These are phyloP conservation scores for Aspergillus diversus DNA, from an alignment of 495 filamentous ascomycete genomes.

Conservation along the genomic window DNA sequence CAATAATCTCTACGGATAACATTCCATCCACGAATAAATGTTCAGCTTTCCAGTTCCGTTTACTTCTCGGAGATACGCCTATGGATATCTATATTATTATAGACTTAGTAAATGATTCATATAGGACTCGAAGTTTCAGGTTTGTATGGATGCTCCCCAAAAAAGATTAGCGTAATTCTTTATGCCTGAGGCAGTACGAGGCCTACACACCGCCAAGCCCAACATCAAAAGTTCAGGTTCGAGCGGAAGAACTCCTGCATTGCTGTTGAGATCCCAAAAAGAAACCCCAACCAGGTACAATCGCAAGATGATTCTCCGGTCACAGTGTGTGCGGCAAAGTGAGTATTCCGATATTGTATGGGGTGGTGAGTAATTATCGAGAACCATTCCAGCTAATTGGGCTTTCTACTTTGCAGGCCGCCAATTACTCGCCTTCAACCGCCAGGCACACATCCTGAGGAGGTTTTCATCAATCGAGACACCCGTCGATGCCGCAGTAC, in stretches of 20 bases:
- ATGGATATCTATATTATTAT: not conserved
- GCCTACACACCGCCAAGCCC: slow-evolving; percentile 36
- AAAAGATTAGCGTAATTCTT: slow-evolving; percentile 20
- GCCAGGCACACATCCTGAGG: slow-evolving; percentile 39
- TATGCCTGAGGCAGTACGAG: slow-evolving; percentile 30
- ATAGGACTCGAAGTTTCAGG: not conserved
- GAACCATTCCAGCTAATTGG: slow-evolving; percentile 12
- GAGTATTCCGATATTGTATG: slow-evolving; percentile 23
- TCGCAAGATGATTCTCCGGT: slow-evolving; percentile 49
- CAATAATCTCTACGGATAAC: not conserved
- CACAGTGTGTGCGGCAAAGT: slow-evolving; percentile 50
- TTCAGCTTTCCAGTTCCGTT: too few species aligned
- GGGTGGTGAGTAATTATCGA: not conserved
- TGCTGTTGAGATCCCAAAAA: slow-evolving; percentile 2
- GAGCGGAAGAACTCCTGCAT: slow-evolving; percentile 35
- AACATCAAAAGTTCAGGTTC: slow-evolving; percentile 45
- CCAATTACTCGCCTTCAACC: slow-evolving; percentile 45
- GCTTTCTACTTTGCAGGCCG: slow-evolving; percentile 36
- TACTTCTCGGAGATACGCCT: too few species aligned
- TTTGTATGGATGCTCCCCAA: slow-evolving; percentile 13
- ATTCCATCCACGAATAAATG: too few species aligned
- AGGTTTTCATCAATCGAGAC: slow-evolving; percentile 45
- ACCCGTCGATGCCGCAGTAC: slow-evolving; percentile 31
- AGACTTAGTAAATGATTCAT: not conserved
- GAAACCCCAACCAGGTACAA: slow-evolving; percentile 22